Evolutionary conservation across 768 basidiomycete species (phyloP).

Genomic region (Leccinum arenicola): DNA sequence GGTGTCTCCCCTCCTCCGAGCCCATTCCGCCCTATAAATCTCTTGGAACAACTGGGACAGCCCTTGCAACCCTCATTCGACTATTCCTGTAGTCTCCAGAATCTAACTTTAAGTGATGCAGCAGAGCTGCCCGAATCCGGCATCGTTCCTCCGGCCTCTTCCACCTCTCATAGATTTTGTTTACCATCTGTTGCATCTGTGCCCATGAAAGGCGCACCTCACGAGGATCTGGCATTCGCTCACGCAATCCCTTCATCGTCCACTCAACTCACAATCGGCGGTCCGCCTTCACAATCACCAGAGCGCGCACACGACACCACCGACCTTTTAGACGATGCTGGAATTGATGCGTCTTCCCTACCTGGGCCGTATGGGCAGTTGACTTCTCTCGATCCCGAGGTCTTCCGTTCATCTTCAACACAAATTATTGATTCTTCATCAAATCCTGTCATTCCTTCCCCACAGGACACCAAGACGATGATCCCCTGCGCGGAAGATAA

Average conservation of each 20-base stretch:
- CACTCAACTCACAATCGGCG: slow-evolving; percentile 15
- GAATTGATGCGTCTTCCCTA: slow-evolving; percentile 3
- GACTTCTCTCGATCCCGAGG: background rate
- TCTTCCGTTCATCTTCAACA: background rate
- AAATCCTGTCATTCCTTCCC: background rate
- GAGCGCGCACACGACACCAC: slow-evolving; percentile 11
- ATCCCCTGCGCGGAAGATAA: background rate
- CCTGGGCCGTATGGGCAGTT: slow-evolving; percentile 4
- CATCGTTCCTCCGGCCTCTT: slow-evolving; percentile 26
- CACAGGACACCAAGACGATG: background rate
- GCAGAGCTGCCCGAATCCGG: slow-evolving; percentile 1
- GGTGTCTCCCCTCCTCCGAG: slow-evolving; percentile 25
- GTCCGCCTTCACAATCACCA: slow-evolving; percentile 24
- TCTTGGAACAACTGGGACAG: slow-evolving; percentile 28
- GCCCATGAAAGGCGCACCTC: background rate
- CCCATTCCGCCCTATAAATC: slow-evolving; percentile 32
- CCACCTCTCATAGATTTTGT: slow-evolving; percentile 45
- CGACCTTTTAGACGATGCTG: slow-evolving; percentile 2
- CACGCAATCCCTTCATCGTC: slow-evolving; percentile 10
- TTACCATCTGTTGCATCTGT: slow-evolving; percentile 23
- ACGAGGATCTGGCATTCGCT: slow-evolving; percentile 1
- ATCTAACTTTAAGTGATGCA: slow-evolving; percentile 3
- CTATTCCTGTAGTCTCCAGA: background rate
- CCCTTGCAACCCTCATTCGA: slow-evolving; percentile 7
- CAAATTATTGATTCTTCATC: slow-evolving; percentile 4